Percentiles rank a stretch among this genome's conserved stretches.
Conservation (phyloP, 371 early-diverging fungal species). For the Blakeslea trispora region DNA sequence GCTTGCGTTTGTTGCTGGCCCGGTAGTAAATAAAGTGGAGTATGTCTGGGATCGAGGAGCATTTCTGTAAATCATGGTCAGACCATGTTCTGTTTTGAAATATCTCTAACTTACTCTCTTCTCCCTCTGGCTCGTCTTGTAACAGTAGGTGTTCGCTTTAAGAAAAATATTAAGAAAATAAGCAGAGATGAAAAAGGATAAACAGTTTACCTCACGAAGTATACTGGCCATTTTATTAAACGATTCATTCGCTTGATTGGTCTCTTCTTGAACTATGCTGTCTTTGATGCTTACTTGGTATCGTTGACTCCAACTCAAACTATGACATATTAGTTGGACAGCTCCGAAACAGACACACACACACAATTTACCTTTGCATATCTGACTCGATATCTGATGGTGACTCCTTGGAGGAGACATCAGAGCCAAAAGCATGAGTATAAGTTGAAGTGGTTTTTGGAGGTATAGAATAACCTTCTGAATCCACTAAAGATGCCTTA, state of each 20-base stretch:
- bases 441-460: not conserved
- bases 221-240: slow-evolving; percentile 21
- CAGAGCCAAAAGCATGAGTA: slow-evolving; percentile 11
- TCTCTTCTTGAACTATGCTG: slow-evolving; percentile 11
- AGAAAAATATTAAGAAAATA: not conserved
- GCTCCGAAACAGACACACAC: not conserved
- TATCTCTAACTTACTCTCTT: slow-evolving; percentile 22
- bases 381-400: slow-evolving; percentile 24
- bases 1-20: not conserved
- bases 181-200: not conserved
- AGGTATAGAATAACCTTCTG: slow-evolving; percentile 27
- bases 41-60: slow-evolving; percentile 15
- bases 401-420: slow-evolving; percentile 16
- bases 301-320: slow-evolving; percentile 18
- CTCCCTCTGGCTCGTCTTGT: slow-evolving; percentile 19
- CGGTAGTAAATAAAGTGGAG: not conserved
- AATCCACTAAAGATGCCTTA: slow-evolving; percentile 9
- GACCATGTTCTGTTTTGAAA: too few relatives aligned
- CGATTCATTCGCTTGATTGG: slow-evolving; percentile 12
- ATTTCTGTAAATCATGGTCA: too few relatives aligned
- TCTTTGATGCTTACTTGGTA: slow-evolving; percentile 21
- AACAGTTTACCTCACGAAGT: slow-evolving; percentile 20
- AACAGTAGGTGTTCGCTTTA: slow-evolving; percentile 14
- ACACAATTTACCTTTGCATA: slow-evolving; percentile 7
- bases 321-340: too few relatives aligned